phyloP scores from a whole-genome alignment of 176 grass and related monocot species.

The Eleusine indica region DNA sequence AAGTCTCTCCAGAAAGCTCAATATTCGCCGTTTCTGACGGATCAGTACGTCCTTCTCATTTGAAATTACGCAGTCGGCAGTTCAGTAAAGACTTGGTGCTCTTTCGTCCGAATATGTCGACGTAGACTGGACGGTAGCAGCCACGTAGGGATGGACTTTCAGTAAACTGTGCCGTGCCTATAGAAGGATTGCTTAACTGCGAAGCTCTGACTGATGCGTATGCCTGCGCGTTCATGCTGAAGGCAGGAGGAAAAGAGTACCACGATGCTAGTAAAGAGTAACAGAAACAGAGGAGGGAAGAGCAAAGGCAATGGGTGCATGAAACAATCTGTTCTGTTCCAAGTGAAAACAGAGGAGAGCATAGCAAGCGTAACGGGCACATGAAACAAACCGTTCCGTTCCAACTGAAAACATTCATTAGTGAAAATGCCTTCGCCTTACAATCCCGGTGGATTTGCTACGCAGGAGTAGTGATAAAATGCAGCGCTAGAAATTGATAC shows the following conservation, averaged over 20 bases:
- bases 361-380: too few relatives aligned
- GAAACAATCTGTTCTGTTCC: neutral
- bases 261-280: neutral
- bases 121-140: neutral
- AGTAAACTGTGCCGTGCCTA: neutral
- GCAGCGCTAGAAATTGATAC: neutral
- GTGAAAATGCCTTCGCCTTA: too few relatives aligned
- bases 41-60: neutral
- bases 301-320: neutral
- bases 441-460: neutral
- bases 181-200: neutral
- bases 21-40: neutral
- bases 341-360: too few relatives aligned
- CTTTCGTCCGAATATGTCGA: neutral
- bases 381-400: neutral
- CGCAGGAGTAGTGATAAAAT: neutral
- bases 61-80: neutral
- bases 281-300: neutral
- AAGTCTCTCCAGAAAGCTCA: neutral
- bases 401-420: neutral
- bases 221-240: neutral
- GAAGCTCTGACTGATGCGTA: neutral
- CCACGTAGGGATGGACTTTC: neutral
- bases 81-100: neutral
- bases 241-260: too few relatives aligned